Conservation (phyloP, 225 moss, liverwort and hornwort genomes). For the Thuidium tamariscinum region DNA sequence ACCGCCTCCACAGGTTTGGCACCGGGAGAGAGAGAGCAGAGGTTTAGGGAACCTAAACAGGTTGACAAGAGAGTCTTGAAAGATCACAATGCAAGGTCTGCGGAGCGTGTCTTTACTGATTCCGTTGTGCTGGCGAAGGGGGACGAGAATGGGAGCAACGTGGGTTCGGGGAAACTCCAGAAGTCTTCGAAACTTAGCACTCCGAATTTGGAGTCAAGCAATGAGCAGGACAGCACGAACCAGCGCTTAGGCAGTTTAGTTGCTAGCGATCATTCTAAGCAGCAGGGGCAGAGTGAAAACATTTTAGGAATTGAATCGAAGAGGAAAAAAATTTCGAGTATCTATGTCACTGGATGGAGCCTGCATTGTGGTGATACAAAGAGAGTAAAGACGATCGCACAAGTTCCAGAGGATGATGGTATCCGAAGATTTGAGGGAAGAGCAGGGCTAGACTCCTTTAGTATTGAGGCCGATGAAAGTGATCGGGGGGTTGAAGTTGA, state of each 20-base stretch:
- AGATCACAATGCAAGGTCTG: slow-evolving; percentile 14
- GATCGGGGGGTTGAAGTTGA: slow-evolving; percentile 2
- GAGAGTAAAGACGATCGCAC: neutral
- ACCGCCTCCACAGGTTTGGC: neutral
- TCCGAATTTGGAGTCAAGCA: neutral
- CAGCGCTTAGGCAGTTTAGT: neutral
- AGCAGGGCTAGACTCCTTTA: neutral
- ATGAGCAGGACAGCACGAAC: neutral
- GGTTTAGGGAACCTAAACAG: neutral
- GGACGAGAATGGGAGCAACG: slow-evolving; percentile 1
- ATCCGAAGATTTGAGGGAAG: neutral
- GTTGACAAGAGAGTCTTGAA: slow-evolving; percentile 3
- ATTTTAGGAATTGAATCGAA: neutral
- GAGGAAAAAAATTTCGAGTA: neutral
- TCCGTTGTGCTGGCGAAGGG: neutral
- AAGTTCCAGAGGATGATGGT: neutral
- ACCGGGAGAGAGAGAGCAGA: neutral
- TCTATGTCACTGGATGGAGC: neutral
- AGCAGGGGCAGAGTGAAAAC: neutral
- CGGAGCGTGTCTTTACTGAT: neutral
- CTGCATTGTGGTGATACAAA: neutral
- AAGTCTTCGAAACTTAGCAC: neutral
- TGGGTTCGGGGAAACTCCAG: neutral
- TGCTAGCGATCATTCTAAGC: slow-evolving; percentile 3
- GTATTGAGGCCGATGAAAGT: neutral